Evolutionary conservation across 805 yeast species (phyloP).

Genomic region (Metschnikowia chrysomelidarum): DNA sequence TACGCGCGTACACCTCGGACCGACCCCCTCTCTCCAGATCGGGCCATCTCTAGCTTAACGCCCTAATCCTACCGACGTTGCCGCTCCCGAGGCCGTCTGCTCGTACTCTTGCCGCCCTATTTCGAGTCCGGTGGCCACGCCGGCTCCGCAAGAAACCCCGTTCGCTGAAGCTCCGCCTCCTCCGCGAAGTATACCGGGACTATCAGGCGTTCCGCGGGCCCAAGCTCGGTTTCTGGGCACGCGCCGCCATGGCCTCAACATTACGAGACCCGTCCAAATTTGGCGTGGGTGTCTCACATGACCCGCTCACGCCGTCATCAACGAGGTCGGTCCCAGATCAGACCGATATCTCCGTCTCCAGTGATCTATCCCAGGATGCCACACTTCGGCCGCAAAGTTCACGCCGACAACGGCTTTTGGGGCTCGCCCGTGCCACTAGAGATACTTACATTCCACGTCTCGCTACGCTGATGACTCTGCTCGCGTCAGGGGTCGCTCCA

Average conservation of each 20-base stretch:
- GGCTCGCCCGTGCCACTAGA: slow-evolving; percentile 53
- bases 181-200: slow-evolving; percentile 33
- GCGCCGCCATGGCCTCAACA: slow-evolving; percentile 17
- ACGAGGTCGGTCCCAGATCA: slow-evolving; percentile 1
- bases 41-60: too few species aligned
- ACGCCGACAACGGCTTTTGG: slow-evolving; percentile 47
- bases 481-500: slow-evolving; percentile 45
- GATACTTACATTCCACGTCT: slow-evolving; percentile 56
- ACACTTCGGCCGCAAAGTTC: slow-evolving; percentile 16
- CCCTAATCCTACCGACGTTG: slow-evolving; percentile 12
- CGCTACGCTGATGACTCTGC: slow-evolving; percentile 46
- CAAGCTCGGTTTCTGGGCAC: slow-evolving; percentile 16
- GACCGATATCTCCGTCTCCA: slow-evolving; percentile 2
- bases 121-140: slow-evolving; percentile 16
- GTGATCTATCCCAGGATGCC: slow-evolving; percentile 5
- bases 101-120: slow-evolving; percentile 15
- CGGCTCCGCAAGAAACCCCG: slow-evolving; percentile 13
- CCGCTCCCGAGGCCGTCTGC: slow-evolving; percentile 11
- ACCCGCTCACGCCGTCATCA: too few species aligned
- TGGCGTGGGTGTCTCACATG: too few species aligned
- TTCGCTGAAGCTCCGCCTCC: slow-evolving; percentile 24
- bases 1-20: too few species aligned
- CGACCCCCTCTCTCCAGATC: too few species aligned
- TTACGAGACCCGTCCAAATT: too few species aligned
- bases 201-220: slow-evolving; percentile 27